A percentile compares a stretch with the other conserved stretches of the same genome.
Conservation (phyloP, 768 basidiomycete species). For the Ramaria sp. region DNA sequence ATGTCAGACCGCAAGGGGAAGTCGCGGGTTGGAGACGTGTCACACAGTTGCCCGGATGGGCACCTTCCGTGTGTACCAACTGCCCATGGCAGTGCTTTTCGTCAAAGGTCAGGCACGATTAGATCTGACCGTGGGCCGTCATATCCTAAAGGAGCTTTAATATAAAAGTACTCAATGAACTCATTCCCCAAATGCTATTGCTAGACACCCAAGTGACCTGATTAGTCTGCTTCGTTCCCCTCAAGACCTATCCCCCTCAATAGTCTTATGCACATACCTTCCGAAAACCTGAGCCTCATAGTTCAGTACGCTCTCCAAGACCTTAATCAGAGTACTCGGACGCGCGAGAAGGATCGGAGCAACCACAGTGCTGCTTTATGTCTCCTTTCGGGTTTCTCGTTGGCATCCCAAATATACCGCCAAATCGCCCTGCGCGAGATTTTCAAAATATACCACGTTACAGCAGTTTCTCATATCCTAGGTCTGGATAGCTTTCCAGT, state of each 20-base stretch:
- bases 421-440: slow-evolving; percentile 8
- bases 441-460: slow-evolving; percentile 3
- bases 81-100: no score
- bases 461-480: neutral
- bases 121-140: no score
- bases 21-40: neutral
- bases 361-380: neutral
- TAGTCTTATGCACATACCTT: slow-evolving; percentile 1
- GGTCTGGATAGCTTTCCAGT: slow-evolving; percentile 1
- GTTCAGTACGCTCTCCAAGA: slow-evolving; percentile 4
- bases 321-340: neutral
- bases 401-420: slow-evolving; percentile 6
- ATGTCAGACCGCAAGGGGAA: neutral
- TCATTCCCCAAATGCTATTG: no score
- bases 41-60: neutral
- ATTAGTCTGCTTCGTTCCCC: no score
- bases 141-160: no score
- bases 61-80: no score
- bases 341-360: neutral
- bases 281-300: slow-evolving; percentile 6
- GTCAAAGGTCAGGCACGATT: no score
- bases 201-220: no score
- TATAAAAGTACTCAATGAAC: no score
- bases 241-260: no score
- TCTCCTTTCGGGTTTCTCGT: slow-evolving; percentile 6